Evolutionary conservation across 192 early-diverging fungal species (phyloP).

Genomic region (Entophlyctis helioformis): DNA sequence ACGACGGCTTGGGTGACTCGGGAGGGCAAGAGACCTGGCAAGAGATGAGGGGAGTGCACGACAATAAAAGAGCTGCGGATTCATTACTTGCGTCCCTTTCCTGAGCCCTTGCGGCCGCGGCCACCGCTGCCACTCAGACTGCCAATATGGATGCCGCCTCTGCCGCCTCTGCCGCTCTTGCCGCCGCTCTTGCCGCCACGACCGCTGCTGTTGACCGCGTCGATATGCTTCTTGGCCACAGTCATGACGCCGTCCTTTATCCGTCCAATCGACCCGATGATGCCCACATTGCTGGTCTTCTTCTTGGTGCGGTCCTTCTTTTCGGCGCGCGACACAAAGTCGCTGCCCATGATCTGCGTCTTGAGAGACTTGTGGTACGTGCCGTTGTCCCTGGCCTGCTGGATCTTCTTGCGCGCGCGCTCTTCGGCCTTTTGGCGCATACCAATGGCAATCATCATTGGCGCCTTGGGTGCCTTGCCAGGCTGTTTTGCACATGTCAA

Average conservation of each 20-base stretch:
- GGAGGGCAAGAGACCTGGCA: too few relatives aligned
- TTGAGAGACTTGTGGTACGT: conserved; percentile 21
- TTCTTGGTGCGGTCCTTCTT: conserved; percentile 10
- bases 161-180: too few relatives aligned
- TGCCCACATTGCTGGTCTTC: conserved; percentile 11
- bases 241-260: conserved; percentile 18
- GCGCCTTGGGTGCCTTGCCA: conserved; percentile 15
- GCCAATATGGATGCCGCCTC: too few relatives aligned
- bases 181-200: too few relatives aligned
- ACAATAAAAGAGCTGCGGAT: too few relatives aligned
- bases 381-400: conserved; percentile 31
- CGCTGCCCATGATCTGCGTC: conserved; percentile 19
- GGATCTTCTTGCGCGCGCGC: not conserved
- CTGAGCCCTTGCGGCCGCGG: too few relatives aligned
- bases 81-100: too few relatives aligned
- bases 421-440: conserved; percentile 13
- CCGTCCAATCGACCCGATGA: conserved; percentile 14
- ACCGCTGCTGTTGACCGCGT: conserved; percentile 13
- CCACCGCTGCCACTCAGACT: too few relatives aligned
- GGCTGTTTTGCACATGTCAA: not conserved
- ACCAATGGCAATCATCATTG: conserved; percentile 16
- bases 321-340: not conserved
- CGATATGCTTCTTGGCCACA: conserved; percentile 17
- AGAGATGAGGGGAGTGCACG: too few relatives aligned
- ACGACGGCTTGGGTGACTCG: too few relatives aligned